Base-by-base conservation (phyloP, 1,284 basidiomycete species). In the Serendipita sp. region DNA sequence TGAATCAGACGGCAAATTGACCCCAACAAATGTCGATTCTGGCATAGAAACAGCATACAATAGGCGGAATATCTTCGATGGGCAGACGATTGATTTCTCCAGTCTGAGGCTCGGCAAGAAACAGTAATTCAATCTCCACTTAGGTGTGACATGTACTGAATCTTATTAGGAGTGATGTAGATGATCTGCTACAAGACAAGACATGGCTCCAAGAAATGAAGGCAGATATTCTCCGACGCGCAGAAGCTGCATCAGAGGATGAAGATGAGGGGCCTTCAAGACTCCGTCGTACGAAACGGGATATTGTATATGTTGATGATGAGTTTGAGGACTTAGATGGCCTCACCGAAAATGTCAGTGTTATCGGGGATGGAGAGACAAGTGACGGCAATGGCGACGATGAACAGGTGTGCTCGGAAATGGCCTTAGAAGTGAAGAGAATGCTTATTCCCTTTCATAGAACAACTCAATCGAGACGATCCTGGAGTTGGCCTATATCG, bases 401-500 rank as follows among this genome's bases (percentile, higher is more conserved):
- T 41, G 79, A 76, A 3, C 77, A 74, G 0, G 77, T 76, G 12
- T 63, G 64, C 45, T 58, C 41, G 17, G 66, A 63, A 30, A 22
- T 22, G 47, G 42, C 26, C 47, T 58, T 58, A 66, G 66, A 3
- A 67, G 69, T 5, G 66, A 63, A 30, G 66, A 67, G 22, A 2
- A 66, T 15, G 34, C 42, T 49, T 62, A 62, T 58, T 17, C 34
- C 32, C 4, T 8, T 8, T 26, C 58, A 41, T 32, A 62, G 34
- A n/a, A 49, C 65, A 69, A 49, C 70, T 68, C 49, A 72, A 72
- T 12, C 73, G 87, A 92, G 66, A 83, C 80, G 1, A 78, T 84
- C 42, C 75, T 92, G 53, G 90, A 91, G 69, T 73, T 82, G 60
- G 82, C 87, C 8, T 95, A 93, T 72, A 76, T 93, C 44, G 75